Percentiles rank a stretch among this genome's conserved stretches.
phyloP scores from a whole-genome alignment of 208 protist species.

The Polymyxa betae region DNA sequence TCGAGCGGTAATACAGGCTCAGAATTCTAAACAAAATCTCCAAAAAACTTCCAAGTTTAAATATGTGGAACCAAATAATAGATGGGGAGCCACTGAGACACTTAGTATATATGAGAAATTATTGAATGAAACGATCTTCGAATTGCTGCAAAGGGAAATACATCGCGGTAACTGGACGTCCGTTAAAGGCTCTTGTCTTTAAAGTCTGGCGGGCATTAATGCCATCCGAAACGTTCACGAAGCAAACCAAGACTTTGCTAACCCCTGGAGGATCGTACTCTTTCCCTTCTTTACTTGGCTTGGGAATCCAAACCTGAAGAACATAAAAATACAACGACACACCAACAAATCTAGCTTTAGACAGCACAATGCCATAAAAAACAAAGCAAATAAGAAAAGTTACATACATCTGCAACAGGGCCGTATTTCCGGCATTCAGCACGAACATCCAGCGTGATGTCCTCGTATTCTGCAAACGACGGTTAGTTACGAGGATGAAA shows the following conservation, averaged over 20 bases:
- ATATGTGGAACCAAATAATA: no score
- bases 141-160: not conserved
- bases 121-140: no score
- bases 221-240: not conserved
- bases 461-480: not conserved
- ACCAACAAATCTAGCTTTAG: no score
- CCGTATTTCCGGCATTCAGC: not conserved
- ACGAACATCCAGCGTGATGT: not conserved
- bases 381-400: no score
- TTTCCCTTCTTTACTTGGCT: not conserved
- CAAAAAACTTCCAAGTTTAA: no score
- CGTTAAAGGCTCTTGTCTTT: not conserved
- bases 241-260: not conserved
- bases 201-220: not conserved
- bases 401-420: not conserved
- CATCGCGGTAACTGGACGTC: not conserved
- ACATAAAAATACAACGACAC: no score
- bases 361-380: no score
- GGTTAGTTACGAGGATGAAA: no score
- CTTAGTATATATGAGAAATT: no score
- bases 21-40: no score
- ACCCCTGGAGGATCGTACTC: not conserved
- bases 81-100: no score
- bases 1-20: no score
- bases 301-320: not conserved